Evolutionary conservation across 2,329 filamentous ascomycete genomes (phyloP), one percentile per base, ranked within the genome.

Genomic region (Didymella segeticola): DNA sequence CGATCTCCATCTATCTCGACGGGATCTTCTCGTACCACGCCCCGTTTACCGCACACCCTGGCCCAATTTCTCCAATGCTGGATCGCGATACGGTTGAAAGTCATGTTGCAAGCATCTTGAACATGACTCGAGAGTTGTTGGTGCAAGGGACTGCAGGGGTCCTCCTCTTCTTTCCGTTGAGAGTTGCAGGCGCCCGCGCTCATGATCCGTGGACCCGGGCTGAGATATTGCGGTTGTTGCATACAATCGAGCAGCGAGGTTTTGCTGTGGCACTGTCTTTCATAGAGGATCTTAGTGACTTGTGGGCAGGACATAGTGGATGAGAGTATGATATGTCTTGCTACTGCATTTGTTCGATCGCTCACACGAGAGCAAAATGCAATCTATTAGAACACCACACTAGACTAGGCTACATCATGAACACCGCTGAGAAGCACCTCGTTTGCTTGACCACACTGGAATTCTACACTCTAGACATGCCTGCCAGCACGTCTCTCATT

Each of bases 1-100:
- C 67, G 0, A 57, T 63, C 10, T 68, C 53, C n/a, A 68, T 69
- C 39, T 70, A 67, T 10, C 64, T 68, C 5, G 68, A 66, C 2
- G 67, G 67, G 1, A 63, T 63, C 1, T 70, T 62, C 25, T 67
- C 68, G 19, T 70, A 70, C 29, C 61, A 67, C 20, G 25, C 31
- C 2, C 50, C 56, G 12, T 69, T 67, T 59, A 62, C 42, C 15
- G 29, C 26, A 1, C 20, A 47, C n/a, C 37, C 19, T 23, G 59
- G 60, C 22, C 33, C 58, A 12, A 20, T 6, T 15, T 60, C 57
- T 22, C 67, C 67, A 5, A 61, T 64, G 4, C 17, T 69, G 17
- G 14, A 49, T 9, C 53, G 43, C 19, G 15, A 8, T 9, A 37
- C 38, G 14, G 52, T 69, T 17, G 51, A 64, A 10, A 46, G 25